Percentiles rank a stretch among this genome's conserved stretches.
phyloP scores from a whole-genome alignment of 306 rosid genomes.

The Gynostemma pentaphyllum region DNA sequence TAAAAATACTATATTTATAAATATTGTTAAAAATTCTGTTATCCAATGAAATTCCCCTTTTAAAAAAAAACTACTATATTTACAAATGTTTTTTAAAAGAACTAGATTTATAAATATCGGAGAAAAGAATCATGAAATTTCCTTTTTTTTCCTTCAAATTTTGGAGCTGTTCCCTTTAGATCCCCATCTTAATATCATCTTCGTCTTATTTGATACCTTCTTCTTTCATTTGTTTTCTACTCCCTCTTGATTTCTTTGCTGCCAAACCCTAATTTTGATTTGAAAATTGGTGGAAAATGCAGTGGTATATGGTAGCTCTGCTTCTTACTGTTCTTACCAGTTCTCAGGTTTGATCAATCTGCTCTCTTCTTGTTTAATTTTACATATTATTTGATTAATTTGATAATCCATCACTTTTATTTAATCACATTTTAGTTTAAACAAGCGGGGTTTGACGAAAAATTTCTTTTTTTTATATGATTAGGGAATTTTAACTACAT shows the following conservation, averaged over 20 bases:
- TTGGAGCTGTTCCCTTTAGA: not conserved
- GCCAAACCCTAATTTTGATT: not conserved
- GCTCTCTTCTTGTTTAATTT: not conserved
- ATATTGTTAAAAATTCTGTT: no score
- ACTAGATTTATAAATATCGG: no score
- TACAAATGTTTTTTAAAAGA: no score
- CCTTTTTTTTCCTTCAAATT: not conserved
- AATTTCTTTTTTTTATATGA: conserved; percentile 1
- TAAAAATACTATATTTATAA: no score
- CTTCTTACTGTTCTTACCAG: conserved; percentile 54
- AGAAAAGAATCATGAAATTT: no score
- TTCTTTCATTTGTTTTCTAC: not conserved
- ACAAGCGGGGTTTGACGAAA: not conserved
- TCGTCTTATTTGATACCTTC: not conserved
- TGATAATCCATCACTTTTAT: not conserved
- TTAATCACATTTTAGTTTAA: not conserved
- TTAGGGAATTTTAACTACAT: conserved; percentile 88
- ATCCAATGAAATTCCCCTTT: no score
- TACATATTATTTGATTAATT: not conserved
- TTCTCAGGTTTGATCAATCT: conserved; percentile 38
- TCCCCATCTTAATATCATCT: not conserved
- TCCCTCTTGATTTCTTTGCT: not conserved
- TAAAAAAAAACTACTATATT: no score
- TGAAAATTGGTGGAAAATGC: conserved; percentile 21
- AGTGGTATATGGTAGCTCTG: conserved; percentile 53